These are phyloP conservation scores for Sugiyamaella grinbergsii DNA, from an alignment of 1,139 yeast species.

Conservation along the genomic window DNA sequence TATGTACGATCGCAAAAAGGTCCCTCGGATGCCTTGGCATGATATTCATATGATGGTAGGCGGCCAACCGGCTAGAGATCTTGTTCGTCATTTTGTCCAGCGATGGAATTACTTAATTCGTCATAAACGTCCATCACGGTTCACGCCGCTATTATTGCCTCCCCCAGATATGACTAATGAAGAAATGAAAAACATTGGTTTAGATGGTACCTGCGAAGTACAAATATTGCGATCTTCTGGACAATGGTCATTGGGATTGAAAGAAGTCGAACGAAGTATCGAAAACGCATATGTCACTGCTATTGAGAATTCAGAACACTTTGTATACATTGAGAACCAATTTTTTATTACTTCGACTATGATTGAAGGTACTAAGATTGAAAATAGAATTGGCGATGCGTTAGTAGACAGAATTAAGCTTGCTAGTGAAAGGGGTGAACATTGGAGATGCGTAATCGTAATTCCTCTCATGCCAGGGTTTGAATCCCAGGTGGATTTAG, in stretches of 20 bases:
- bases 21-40: conserved; percentile 99
- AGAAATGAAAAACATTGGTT: conserved; percentile 63
- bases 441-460: conserved; percentile 88
- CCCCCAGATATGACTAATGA: conserved; percentile 83
- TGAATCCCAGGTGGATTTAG: conserved; percentile 88
- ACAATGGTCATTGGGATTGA: conserved; percentile 87
- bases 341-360: conserved; percentile 88
- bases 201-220: conserved; percentile 87
- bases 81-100: conserved; percentile 92
- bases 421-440: conserved; percentile 74
- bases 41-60: conserved; percentile 95
- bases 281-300: conserved; percentile 89
- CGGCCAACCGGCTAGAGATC: conserved; percentile 94
- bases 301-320: conserved; percentile 90
- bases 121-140: conserved; percentile 91
- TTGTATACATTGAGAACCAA: conserved; percentile 91
- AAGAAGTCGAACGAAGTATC: conserved; percentile 83
- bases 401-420: conserved; percentile 89
- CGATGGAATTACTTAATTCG: conserved; percentile 94
- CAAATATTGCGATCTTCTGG: conserved; percentile 89
- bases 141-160: conserved; percentile 88
- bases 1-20: conserved; percentile 78
- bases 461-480: conserved; percentile 99
- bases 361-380: conserved; percentile 81
- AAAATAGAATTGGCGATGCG: conserved; percentile 94